Conservation (phyloP, 208 protist genomes). For the Acanthamoeba comandoni region DNA sequence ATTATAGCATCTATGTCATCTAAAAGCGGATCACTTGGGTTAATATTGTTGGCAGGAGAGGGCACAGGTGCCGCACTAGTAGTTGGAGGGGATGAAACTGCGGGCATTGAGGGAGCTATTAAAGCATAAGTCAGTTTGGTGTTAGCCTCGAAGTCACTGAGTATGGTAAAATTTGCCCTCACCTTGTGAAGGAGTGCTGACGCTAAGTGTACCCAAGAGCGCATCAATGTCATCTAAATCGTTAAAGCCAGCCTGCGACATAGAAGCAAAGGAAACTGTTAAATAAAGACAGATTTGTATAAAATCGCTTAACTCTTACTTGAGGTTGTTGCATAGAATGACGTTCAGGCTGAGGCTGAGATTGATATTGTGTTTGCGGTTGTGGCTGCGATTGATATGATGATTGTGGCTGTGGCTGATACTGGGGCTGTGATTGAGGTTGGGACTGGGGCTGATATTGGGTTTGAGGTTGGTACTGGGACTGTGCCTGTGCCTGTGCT, state of each 20-base stretch:
- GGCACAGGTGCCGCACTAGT: background rate
- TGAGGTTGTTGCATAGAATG: background rate
- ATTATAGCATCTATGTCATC: slow-evolving; percentile 62
- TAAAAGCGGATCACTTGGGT: background rate
- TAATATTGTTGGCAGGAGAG: background rate
- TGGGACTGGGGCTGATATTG: too few relatives aligned
- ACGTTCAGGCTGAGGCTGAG: slow-evolving; percentile 2
- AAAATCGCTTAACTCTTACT: too few relatives aligned
- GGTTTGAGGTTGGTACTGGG: too few relatives aligned
- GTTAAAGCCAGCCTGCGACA: background rate
- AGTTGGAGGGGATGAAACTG: background rate
- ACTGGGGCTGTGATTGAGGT: too few relatives aligned
- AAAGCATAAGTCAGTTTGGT: background rate
- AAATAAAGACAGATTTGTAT: too few relatives aligned
- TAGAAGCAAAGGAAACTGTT: background rate
- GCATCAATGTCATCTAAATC: slow-evolving; percentile 62
- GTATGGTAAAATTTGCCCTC: background rate
- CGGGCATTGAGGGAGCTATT: background rate
- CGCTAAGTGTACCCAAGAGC: slow-evolving; percentile 35
- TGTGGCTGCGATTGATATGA: background rate
- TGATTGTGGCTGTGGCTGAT: too few relatives aligned
- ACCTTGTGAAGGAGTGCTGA: background rate
- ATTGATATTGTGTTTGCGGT: background rate
- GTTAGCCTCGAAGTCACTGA: background rate
- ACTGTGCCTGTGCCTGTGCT: too few relatives aligned